Base-by-base conservation (phyloP, 129 eudicot genomes). In the Oenanthe sinensis region DNA sequence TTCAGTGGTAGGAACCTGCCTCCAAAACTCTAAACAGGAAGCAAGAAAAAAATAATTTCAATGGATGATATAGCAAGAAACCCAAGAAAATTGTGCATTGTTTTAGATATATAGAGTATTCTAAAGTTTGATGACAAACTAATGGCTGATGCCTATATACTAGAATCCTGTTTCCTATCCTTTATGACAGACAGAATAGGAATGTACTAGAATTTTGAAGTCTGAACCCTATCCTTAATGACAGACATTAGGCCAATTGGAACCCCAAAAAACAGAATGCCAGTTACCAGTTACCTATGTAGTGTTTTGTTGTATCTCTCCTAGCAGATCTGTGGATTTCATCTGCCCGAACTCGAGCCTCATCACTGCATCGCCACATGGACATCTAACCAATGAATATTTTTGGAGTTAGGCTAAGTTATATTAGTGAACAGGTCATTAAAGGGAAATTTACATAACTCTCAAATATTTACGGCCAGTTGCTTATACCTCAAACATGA, bases 291-390 rank as follows among this genome's bases (percentile, higher is more conserved):
- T 76, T 86, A 92, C 99, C 99, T 86, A 96, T 96, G 86, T 87
- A 96, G 85, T 96, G 99, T 87, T 96, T 96, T 79, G 93, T 92
- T 79, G 93, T 92, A 84, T 96, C 99, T 83, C 90, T 96, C 88
- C 83, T 96, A 19, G 92, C 86, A 48, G 90, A 62, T 72, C 86
- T 86, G 80, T 88, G 90, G 76, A 96, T 88, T 54, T 90, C 97
- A 74, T 92, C 95, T 33, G 97, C 94, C 33, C 95, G 95, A 49
- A 77, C 85, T 67, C 97, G 97, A 77, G 92, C 97, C 83, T 96
- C 99, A 30, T 96, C 97, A 75, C 26, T 96, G 90, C 99, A 96
- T 78, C 99, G 97, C 97, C 97, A 96, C 99, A 96, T 96, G 68
- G 99, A 96, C 86, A 96, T 77, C 99, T 96, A 83, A 69, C 43